phyloP scores from a whole-genome alignment of 495 filamentous ascomycete species.

The Sordaria brevicollis region DNA sequence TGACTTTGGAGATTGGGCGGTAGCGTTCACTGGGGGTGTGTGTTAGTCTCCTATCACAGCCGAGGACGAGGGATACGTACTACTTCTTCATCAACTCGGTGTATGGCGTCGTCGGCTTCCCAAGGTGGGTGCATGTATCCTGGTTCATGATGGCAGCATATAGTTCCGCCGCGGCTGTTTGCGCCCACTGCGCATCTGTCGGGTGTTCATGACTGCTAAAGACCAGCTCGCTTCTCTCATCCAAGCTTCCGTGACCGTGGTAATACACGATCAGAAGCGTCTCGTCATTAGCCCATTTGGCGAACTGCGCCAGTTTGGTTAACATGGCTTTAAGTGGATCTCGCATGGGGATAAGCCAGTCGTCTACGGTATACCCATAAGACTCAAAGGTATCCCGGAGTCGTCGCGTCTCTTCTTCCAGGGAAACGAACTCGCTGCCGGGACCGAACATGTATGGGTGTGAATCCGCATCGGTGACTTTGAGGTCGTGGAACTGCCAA shows the following conservation, averaged over 20 bases:
- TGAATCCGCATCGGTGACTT: constrained; percentile 2
- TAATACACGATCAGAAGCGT: constrained; percentile 24
- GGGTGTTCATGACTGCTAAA: constrained; percentile 29
- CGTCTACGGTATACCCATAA: constrained; percentile 19
- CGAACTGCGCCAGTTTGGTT: constrained; percentile 12
- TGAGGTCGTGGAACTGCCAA: constrained; percentile 23
- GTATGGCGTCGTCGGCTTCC: neutral
- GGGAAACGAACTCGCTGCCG: constrained; percentile 15
- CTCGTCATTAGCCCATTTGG: constrained; percentile 15
- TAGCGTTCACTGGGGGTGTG: constrained; percentile 18
- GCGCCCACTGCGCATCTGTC: constrained; percentile 16
- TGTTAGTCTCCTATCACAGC: neutral
- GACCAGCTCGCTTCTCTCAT: constrained; percentile 23
- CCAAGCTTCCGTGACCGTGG: constrained; percentile 22
- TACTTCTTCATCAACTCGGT: constrained; percentile 22
- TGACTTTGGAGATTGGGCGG: constrained; percentile 18
- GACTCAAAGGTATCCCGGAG: constrained; percentile 15
- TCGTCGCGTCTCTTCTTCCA: constrained; percentile 23
- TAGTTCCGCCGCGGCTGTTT: constrained; percentile 21
- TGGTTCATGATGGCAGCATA: constrained; percentile 17
- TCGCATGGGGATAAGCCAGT: constrained; percentile 21
- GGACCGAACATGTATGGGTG: constrained; percentile 14
- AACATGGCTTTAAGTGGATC: constrained; percentile 8
- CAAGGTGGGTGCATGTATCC: constrained; percentile 8
- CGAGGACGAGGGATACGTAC: constrained; percentile 8